These are phyloP conservation scores for Penicillium ucsense DNA, from an alignment of 495 filamentous ascomycete species.

Conservation along the genomic window DNA sequence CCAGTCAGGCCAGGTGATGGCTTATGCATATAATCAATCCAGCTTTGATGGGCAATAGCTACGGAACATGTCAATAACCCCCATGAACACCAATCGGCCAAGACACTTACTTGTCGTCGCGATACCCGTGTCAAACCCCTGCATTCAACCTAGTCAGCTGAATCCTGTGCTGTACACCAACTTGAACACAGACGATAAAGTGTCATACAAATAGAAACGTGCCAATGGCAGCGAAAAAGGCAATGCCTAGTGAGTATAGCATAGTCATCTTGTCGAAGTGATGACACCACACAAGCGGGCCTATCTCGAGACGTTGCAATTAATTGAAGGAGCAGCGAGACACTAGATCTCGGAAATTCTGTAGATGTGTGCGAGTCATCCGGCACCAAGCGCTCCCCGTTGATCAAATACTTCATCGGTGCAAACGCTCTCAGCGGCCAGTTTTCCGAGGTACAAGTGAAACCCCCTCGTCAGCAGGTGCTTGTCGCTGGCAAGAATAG, in stretches of 20 bases:
- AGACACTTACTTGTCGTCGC: slow-evolving; percentile 47
- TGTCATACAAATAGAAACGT: slow-evolving; percentile 46
- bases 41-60: slow-evolving; percentile 53
- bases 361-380: no score
- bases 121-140: slow-evolving; percentile 52
- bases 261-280: no score
- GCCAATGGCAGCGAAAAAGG: slow-evolving; percentile 46
- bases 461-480: no score
- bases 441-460: no score
- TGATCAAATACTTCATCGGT: no score
- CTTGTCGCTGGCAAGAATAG: no score
- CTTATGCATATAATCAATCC: slow-evolving; percentile 48
- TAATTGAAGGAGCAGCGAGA: no score
- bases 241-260: slow-evolving; percentile 27
- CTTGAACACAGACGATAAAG: background rate
- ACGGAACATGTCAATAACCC: background rate
- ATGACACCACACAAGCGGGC: no score
- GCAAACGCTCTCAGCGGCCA: no score
- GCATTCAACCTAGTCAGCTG: background rate
- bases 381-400: no score
- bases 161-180: background rate
- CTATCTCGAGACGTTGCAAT: no score
- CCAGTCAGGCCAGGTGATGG: slow-evolving; percentile 47
- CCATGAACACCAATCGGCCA: slow-evolving; percentile 2
- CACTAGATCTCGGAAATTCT: no score